A percentile compares a stretch with the other conserved stretches of the same genome.
These are phyloP conservation scores for Candida silvatica DNA, from an alignment of 805 yeast species.

Conservation along the genomic window DNA sequence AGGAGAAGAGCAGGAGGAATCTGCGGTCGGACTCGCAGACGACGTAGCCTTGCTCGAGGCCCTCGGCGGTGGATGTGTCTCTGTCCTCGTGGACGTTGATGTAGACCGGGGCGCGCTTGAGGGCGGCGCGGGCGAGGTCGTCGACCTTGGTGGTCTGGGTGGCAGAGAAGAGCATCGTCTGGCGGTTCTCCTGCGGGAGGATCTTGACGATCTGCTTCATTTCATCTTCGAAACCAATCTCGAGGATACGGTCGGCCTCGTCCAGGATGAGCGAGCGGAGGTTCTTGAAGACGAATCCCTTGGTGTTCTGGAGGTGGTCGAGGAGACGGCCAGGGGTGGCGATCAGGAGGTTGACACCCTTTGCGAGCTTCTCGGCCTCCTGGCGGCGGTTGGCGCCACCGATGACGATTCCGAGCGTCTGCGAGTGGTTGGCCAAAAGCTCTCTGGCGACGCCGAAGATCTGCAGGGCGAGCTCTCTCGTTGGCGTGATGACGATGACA, in stretches of 20 bases:
- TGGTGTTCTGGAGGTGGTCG: conserved; percentile 94
- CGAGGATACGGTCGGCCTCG: conserved; percentile 97
- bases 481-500: conserved; percentile 91
- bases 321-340: conserved; percentile 97
- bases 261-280: conserved; percentile 90
- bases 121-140: conserved; percentile 92
- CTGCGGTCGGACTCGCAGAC: conserved; percentile 95
- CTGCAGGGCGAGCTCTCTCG: conserved; percentile 95
- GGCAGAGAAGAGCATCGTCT: conserved; percentile 97
- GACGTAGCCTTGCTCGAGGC: conserved; percentile 97
- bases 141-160: conserved; percentile 98
- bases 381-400: conserved; percentile 98
- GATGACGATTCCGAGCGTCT: conserved; percentile 92
- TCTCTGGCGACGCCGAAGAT: conserved; percentile 98
- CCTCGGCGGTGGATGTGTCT: conserved; percentile 88
- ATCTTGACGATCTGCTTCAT: conserved; percentile 95
- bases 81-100: conserved; percentile 86
- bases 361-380: conserved; percentile 88
- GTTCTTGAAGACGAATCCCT: conserved; percentile 90
- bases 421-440: conserved; percentile 81
- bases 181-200: conserved; percentile 87
- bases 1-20: conserved; percentile 82
- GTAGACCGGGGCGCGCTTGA: conserved; percentile 87
- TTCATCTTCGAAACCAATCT: conserved; percentile 98
- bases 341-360: conserved; percentile 88